Percentiles rank a stretch among this genome's conserved stretches.
Evolutionary conservation across 2,329 filamentous ascomycete genomes (phyloP).

Genomic region (Ascochyta lentis): DNA sequence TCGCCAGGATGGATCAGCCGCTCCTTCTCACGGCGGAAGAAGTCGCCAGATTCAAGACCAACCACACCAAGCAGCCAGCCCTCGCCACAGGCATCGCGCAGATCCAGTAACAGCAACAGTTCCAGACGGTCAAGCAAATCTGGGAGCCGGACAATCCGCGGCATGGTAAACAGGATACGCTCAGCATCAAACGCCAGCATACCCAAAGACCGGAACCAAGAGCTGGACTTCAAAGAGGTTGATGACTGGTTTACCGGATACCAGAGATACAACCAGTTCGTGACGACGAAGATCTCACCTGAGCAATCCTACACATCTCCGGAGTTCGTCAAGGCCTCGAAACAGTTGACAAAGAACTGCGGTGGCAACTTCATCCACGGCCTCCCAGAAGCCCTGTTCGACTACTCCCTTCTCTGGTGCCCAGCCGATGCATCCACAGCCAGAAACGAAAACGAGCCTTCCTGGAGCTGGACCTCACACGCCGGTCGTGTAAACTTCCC

Average conservation of each 20-base stretch:
- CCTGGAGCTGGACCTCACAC: slow-evolving; percentile 45
- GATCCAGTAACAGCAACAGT: slow-evolving; percentile 37
- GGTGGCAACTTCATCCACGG: slow-evolving; percentile 40
- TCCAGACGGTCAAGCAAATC: slow-evolving; percentile 33
- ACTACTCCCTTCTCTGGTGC: slow-evolving; percentile 44
- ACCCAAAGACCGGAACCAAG: slow-evolving; percentile 24
- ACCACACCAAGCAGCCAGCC: slow-evolving; percentile 23
- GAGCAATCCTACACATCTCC: slow-evolving; percentile 20
- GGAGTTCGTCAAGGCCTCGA: slow-evolving; percentile 32
- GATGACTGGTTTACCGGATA: slow-evolving; percentile 42
- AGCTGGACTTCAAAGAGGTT: slow-evolving; percentile 34
- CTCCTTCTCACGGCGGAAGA: slow-evolving; percentile 21
- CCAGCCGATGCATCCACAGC: slow-evolving; percentile 29
- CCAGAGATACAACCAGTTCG: slow-evolving; percentile 40
- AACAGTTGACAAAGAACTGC: slow-evolving; percentile 37
- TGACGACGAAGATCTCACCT: slow-evolving; percentile 29
- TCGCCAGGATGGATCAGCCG: slow-evolving; percentile 35
- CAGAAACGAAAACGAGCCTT: slow-evolving; percentile 29
- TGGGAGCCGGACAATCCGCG: slow-evolving; percentile 28
- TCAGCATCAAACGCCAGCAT: slow-evolving; percentile 37
- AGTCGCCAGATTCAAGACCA: slow-evolving; percentile 26
- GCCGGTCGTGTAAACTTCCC: slow-evolving; percentile 39
- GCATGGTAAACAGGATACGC: slow-evolving; percentile 36
- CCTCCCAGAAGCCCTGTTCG: slow-evolving; percentile 43
- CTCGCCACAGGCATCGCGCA: slow-evolving; percentile 24